These are phyloP conservation scores for Paspalum vaginatum DNA, from an alignment of 176 grass and related monocot species.

Conservation along the genomic window DNA sequence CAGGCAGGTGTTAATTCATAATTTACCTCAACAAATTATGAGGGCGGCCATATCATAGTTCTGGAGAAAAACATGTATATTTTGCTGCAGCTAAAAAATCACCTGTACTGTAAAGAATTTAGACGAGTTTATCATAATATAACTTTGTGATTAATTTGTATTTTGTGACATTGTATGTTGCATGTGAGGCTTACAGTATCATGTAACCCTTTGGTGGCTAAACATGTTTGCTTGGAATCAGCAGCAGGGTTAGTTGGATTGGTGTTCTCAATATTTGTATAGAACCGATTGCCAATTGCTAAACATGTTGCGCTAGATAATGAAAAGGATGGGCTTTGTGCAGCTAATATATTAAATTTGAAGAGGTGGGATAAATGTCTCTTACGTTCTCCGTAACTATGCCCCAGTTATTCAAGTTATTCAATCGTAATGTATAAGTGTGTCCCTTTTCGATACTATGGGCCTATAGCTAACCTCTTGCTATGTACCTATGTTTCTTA, in stretches of 20 bases:
- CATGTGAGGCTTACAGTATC: neutral
- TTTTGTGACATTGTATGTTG: neutral
- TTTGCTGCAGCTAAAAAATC: neutral
- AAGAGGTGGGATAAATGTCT: neutral
- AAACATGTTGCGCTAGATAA: neutral
- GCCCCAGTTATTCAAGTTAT: neutral
- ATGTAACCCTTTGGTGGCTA: neutral
- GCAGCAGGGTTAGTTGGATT: neutral
- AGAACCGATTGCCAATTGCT: neutral
- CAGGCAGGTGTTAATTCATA: neutral
- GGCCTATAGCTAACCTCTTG: neutral
- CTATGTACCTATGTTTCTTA: slow-evolving; percentile 36
- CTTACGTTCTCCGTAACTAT: neutral
- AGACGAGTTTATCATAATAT: neutral
- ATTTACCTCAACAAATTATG: neutral
- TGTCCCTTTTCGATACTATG: neutral
- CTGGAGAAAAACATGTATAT: slow-evolving; percentile 5
- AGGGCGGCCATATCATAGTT: neutral
- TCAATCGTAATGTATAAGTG: slow-evolving; percentile 3
- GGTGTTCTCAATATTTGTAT: slow-evolving; percentile 4
- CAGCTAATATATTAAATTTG: neutral
- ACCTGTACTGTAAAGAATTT: neutral
- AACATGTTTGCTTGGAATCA: neutral
- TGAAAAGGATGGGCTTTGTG: neutral
- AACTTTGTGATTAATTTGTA: neutral